Conservation (phyloP, 1,139 yeast genomes). For the Tardiomyces blankii region DNA sequence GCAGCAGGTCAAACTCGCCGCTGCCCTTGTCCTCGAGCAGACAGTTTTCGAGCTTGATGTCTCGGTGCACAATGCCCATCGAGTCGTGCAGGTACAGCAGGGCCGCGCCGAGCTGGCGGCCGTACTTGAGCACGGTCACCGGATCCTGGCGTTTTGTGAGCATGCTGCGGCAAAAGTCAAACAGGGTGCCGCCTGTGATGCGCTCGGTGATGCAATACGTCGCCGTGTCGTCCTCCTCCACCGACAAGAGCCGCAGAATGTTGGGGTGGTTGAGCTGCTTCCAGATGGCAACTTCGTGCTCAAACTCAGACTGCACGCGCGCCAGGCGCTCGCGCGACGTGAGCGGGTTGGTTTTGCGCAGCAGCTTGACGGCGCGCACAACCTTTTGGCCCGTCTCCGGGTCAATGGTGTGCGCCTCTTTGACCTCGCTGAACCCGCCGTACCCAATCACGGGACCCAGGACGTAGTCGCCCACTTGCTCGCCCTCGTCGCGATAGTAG, state of each 20-base stretch:
- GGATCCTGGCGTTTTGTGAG: conserved; percentile 10
- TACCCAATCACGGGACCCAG: conserved; percentile 70
- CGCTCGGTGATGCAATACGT: conserved; percentile 65
- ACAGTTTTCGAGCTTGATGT: conserved; percentile 79
- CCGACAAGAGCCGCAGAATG: conserved; percentile 50
- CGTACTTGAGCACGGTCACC: conserved; percentile 18
- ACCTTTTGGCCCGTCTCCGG: conserved; percentile 27
- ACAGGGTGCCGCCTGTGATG: conserved; percentile 73
- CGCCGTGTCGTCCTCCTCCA: conserved; percentile 49
- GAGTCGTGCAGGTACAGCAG: conserved; percentile 59
- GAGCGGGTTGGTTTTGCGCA: conserved; percentile 27
- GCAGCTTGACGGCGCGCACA: conserved; percentile 66
- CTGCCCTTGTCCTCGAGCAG: conserved; percentile 33
- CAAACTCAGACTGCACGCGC: conserved; percentile 40
- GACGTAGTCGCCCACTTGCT: conserved; percentile 33
- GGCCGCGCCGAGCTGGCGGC: conserved; percentile 50
- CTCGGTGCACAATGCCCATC: conserved; percentile 71
- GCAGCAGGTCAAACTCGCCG: conserved; percentile 17
- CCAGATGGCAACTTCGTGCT: conserved; percentile 71
- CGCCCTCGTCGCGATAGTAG: conserved; percentile 26
- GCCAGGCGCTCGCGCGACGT: conserved; percentile 16
- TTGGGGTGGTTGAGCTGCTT: conserved; percentile 50
- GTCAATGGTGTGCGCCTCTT: conserved; percentile 46
- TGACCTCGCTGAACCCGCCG: conserved; percentile 90
- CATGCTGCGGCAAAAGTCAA: conserved; percentile 54